Percentiles rank a stretch among this genome's conserved stretches.
Evolutionary conservation across 2,329 filamentous ascomycete species (phyloP).

Genomic region (Zasmidium citrigriseum): DNA sequence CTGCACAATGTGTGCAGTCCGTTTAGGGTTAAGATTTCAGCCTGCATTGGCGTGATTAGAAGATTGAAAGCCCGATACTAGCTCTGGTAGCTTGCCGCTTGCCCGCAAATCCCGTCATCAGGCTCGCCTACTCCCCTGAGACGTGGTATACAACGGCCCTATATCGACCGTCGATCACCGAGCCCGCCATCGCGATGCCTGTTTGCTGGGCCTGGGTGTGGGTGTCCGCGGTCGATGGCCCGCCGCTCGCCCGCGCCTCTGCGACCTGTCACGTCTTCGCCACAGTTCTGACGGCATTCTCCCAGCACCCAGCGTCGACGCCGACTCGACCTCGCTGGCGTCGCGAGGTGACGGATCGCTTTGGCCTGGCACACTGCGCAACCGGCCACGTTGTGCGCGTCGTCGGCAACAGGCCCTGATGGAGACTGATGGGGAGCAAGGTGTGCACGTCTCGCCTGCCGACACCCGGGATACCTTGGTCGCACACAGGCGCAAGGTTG

Average conservation of each 20-base stretch:
- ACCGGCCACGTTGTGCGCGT: not conserved
- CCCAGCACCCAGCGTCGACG: not conserved
- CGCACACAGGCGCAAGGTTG: conserved; percentile 1
- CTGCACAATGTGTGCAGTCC: not conserved
- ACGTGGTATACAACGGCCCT: not conserved
- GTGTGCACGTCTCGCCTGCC: not conserved
- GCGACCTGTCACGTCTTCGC: not conserved
- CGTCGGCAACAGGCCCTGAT: not conserved
- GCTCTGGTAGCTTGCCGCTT: not conserved
- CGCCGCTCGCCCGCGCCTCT: not conserved
- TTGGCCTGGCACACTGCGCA: not conserved
- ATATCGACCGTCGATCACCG: not conserved
- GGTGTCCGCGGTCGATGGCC: not conserved
- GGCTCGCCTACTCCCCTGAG: not conserved
- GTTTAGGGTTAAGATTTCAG: not conserved
- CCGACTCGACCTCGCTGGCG: not conserved
- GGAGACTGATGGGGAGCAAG: no score
- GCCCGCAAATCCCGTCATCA: not conserved
- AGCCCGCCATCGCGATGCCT: not conserved
- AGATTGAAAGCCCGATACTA: not conserved
- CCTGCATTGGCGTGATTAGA: not conserved
- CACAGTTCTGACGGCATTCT: conserved; percentile 4
- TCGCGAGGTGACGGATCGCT: not conserved
- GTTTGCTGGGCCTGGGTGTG: not conserved
- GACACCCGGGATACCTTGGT: conserved; percentile 5